phyloP scores from a whole-genome alignment of 2,329 filamentous ascomycete species.

The Penicillium sp. region DNA sequence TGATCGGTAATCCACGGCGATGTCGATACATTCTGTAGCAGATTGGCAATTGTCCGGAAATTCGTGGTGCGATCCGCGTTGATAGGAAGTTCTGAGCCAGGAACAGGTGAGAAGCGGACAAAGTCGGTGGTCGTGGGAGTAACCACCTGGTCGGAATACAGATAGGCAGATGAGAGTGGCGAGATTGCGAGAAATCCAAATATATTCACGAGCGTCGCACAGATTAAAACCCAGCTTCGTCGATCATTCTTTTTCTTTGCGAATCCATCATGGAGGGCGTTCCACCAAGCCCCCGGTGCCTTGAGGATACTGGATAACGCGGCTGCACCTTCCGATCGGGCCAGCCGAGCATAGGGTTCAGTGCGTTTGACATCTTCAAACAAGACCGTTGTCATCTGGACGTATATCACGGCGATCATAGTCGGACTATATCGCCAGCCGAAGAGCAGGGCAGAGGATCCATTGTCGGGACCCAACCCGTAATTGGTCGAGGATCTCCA shows the following conservation, averaged over 20 bases:
- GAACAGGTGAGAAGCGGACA: neutral
- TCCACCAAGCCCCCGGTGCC: constrained; percentile 23
- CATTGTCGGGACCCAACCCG: constrained; percentile 22
- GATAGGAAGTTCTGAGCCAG: constrained; percentile 10
- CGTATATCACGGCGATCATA: constrained; percentile 23
- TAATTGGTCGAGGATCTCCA: constrained; percentile 18
- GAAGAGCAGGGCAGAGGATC: constrained; percentile 21
- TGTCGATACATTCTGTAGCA: constrained; percentile 25
- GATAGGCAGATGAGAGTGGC: constrained; percentile 11
- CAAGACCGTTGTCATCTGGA: constrained; percentile 18
- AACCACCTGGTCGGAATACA: constrained; percentile 8
- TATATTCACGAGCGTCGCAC: constrained; percentile 9
- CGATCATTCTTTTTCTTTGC: constrained; percentile 12
- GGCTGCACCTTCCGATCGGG: constrained; percentile 11
- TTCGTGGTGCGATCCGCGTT: constrained; percentile 17
- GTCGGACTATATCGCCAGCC: constrained; percentile 28
- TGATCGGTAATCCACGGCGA: constrained; percentile 26
- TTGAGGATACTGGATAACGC: constrained; percentile 17
- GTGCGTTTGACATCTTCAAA: constrained; percentile 25
- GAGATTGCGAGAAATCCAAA: constrained; percentile 16
- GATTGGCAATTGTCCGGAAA: constrained; percentile 22
- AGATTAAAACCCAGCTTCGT: constrained; percentile 9
- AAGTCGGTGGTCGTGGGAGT: constrained; percentile 7
- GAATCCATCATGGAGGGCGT: constrained; percentile 11
- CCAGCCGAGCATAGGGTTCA: constrained; percentile 22